These are phyloP conservation scores for Phytophthora agathidicida DNA, from an alignment of 352 stramenopile species.

Conservation along the genomic window DNA sequence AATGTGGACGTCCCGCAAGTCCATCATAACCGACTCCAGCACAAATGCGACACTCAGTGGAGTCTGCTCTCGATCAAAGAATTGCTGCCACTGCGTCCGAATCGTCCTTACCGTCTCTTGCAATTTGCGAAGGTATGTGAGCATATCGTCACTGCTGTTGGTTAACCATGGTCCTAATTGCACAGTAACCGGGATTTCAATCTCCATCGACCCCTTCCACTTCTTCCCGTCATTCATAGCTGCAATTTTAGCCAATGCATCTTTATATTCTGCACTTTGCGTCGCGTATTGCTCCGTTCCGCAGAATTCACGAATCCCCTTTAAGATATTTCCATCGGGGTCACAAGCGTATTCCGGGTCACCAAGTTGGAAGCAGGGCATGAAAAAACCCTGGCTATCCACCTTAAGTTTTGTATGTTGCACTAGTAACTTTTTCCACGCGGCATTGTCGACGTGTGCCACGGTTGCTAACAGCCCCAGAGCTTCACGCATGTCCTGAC, in stretches of 20 bases:
- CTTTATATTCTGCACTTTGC: constrained; percentile 20
- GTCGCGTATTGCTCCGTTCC: constrained; percentile 18
- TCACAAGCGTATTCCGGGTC: constrained; percentile 5
- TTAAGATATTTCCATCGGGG: constrained; percentile 6
- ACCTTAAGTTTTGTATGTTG: constrained; percentile 12
- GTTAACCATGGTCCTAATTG: constrained; percentile 30
- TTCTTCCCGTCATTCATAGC: constrained; percentile 4
- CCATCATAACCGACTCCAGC: constrained; percentile 23
- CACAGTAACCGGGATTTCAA: constrained; percentile 32
- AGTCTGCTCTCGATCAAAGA: not conserved
- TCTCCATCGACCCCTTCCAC: constrained; percentile 26
- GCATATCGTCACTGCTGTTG: constrained; percentile 9
- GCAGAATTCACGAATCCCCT: constrained; percentile 22
- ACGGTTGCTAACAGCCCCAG: constrained; percentile 23
- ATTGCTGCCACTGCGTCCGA: constrained; percentile 18
- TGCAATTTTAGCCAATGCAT: constrained; percentile 23
- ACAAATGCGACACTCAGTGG: constrained; percentile 28
- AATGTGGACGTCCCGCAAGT: constrained; percentile 20
- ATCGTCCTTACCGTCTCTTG: constrained; percentile 18
- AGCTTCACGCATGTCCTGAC: constrained; percentile 16
- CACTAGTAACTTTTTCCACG: constrained; percentile 30
- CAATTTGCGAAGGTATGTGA: constrained; percentile 19
- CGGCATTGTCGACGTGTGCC: constrained; percentile 31
- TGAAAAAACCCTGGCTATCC: constrained; percentile 9
- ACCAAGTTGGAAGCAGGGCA: constrained; percentile 25